A percentile compares a stretch with the other conserved stretches of the same genome.
Evolutionary conservation across 2,329 filamentous ascomycete species (phyloP).

Genomic region (Cercospora beticola): DNA sequence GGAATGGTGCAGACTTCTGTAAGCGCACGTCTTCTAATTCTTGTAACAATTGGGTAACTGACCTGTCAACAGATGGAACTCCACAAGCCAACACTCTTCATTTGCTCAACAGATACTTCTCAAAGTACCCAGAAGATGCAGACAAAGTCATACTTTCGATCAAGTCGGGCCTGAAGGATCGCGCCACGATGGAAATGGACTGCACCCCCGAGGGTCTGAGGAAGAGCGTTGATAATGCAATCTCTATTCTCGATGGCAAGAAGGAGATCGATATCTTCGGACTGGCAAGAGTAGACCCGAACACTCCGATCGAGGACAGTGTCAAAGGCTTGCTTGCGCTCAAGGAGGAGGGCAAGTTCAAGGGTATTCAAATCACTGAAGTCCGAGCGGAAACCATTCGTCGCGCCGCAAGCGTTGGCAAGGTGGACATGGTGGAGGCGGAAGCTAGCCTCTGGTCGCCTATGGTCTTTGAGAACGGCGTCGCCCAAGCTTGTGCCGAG

Average conservation of each 20-base stretch:
- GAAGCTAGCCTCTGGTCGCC: neutral
- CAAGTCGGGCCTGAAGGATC: constrained; percentile 45
- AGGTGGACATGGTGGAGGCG: neutral
- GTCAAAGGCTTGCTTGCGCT: neutral
- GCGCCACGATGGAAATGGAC: constrained; percentile 29
- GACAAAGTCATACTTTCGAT: constrained; percentile 49
- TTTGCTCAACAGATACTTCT: constrained; percentile 50
- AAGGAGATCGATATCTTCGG: neutral
- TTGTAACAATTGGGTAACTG: neutral
- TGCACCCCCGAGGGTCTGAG: neutral
- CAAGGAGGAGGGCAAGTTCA: neutral
- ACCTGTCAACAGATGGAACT: constrained; percentile 36
- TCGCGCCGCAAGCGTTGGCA: neutral
- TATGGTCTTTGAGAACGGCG: neutral
- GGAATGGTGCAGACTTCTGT: neutral
- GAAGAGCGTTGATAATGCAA: neutral
- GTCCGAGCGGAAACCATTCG: neutral
- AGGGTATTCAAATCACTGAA: neutral
- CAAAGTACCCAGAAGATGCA: constrained; percentile 50
- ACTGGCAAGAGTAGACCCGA: neutral
- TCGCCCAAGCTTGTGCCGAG: neutral
- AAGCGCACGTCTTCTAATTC: neutral
- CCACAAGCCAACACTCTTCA: constrained; percentile 43
- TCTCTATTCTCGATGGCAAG: neutral
- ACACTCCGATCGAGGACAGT: neutral